A percentile compares a stretch with the other conserved stretches of the same genome.
These are phyloP conservation scores for Lentinula aciculospora DNA, from an alignment of 768 basidiomycete species.

Conservation along the genomic window DNA sequence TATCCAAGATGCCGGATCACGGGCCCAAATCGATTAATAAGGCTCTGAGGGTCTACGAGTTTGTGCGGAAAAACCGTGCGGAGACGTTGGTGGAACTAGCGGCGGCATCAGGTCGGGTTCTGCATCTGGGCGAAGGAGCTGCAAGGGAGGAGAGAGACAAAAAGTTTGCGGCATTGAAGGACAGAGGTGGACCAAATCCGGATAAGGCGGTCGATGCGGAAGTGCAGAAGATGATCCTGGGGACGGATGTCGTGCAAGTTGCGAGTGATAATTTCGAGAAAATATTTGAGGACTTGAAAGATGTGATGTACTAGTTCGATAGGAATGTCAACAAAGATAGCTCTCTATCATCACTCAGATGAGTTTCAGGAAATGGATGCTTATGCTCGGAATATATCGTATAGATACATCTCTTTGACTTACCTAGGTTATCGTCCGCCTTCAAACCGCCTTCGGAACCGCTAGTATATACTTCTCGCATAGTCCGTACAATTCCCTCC, in stretches of 20 bases:
- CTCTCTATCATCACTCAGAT: too few relatives aligned
- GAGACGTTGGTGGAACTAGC: slow-evolving; percentile 15
- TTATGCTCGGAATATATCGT: too few relatives aligned
- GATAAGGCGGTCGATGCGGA: slow-evolving; percentile 15
- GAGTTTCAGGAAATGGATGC: too few relatives aligned
- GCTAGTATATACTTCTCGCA: too few relatives aligned
- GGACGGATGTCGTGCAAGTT: slow-evolving; percentile 14
- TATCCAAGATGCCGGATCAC: slow-evolving; percentile 13
- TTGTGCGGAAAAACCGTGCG: slow-evolving; percentile 15
- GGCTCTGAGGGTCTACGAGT: slow-evolving; percentile 16
- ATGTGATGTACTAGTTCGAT: too few relatives aligned
- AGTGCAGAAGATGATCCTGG: slow-evolving; percentile 16
- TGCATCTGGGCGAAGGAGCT: slow-evolving; percentile 11
- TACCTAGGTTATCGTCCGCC: too few relatives aligned
- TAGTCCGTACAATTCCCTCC: too few relatives aligned
- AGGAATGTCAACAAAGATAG: too few relatives aligned
- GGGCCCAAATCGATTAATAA: slow-evolving; percentile 4
- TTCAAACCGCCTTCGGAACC: too few relatives aligned
- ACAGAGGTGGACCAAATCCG: slow-evolving; percentile 14
- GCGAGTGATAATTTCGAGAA: slow-evolving; percentile 7
- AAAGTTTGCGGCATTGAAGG: slow-evolving; percentile 13
- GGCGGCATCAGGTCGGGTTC: slow-evolving; percentile 11
- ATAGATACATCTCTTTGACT: too few relatives aligned
- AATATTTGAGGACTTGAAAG: background rate
- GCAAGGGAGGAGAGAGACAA: slow-evolving; percentile 16